Evolutionary conservation across 441 rosid genomes (phyloP), one percentile per base, ranked within the genome.

Genomic region (Erysimum cheiri): DNA sequence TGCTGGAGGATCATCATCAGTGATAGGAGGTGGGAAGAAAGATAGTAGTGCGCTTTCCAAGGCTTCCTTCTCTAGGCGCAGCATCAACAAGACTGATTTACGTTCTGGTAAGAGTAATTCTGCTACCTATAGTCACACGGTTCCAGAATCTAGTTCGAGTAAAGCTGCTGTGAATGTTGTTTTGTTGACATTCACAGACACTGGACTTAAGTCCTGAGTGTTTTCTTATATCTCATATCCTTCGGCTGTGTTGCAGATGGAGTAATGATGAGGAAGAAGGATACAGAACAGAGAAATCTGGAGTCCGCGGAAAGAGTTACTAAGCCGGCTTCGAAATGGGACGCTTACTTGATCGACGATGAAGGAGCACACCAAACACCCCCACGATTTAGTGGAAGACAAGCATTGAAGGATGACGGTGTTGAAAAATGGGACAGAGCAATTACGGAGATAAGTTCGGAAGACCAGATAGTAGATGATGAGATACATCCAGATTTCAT

Each of bases 401-500:
- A 24, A 9, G 52, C 6, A 2, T 43, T 15, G 44, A 66, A 74
- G 60, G 36, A 48, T 28, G 73, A 76, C 62, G 55, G 33, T 26
- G 53, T 12, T 2, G 43, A 49, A 4, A 57, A 35, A 31, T 71
- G 67, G 67, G 69, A 71, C 37, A 49, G 50, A n/a, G 78, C 62
- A 22, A 55, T 64, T 32, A 65, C 62, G 71, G 75, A 81, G 63
- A 73, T 40, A 13, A 36, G 36, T 36, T 11, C 75, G 8, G 62
- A 72, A 8, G 81, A 71, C 39, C 80, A 77, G 58, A 76, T 50
- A 36, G 91, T 87, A 50, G 92, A 89, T 53, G 97, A 89, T n/a
- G 92, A 87, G 35, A 77, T 86, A 37, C 91, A 84, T 77, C 92
- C 91, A 41, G 89, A 89, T 74, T 89, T 86, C 75, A 54, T 74